phyloP scores from a whole-genome alignment of 371 early-diverging fungal species.

The Circinella minor region DNA sequence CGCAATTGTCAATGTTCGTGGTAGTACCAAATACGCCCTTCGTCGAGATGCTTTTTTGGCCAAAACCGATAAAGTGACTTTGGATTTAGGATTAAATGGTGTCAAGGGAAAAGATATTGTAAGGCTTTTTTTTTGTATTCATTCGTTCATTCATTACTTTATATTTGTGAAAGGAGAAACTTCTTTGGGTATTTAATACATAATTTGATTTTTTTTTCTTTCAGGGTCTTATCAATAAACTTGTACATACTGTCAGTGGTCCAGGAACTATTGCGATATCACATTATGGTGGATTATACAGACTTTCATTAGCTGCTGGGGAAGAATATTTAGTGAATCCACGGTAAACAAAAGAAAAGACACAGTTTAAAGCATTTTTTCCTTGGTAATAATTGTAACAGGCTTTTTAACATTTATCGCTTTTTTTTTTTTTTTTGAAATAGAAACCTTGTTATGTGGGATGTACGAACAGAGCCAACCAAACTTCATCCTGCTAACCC shows the following conservation, averaged over 20 bases:
- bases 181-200: too few relatives aligned
- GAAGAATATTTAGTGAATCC: constrained; percentile 81
- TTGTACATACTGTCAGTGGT: constrained; percentile 71
- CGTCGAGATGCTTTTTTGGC: constrained; percentile 75
- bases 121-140: constrained; percentile 1
- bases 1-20: constrained; percentile 64
- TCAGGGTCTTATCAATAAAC: constrained; percentile 64
- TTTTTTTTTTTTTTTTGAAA: not conserved
- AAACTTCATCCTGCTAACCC: constrained; percentile 34
- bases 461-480: constrained; percentile 49
- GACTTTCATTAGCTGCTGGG: constrained; percentile 67
- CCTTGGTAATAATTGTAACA: not conserved
- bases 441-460: constrained; percentile 59
- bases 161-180: too few relatives aligned
- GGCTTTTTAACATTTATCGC: not conserved
- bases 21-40: constrained; percentile 66
- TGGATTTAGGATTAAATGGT: constrained; percentile 56
- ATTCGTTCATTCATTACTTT: constrained; percentile 8
- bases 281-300: constrained; percentile 73
- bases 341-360: constrained; percentile 33
- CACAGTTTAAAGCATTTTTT: not conserved
- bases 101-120: constrained; percentile 34
- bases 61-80: constrained; percentile 64
- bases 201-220: constrained; percentile 25
- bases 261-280: constrained; percentile 76